These are phyloP conservation scores for Globisporangium spinosum DNA, from an alignment of 352 stramenopile species.

Conservation along the genomic window DNA sequence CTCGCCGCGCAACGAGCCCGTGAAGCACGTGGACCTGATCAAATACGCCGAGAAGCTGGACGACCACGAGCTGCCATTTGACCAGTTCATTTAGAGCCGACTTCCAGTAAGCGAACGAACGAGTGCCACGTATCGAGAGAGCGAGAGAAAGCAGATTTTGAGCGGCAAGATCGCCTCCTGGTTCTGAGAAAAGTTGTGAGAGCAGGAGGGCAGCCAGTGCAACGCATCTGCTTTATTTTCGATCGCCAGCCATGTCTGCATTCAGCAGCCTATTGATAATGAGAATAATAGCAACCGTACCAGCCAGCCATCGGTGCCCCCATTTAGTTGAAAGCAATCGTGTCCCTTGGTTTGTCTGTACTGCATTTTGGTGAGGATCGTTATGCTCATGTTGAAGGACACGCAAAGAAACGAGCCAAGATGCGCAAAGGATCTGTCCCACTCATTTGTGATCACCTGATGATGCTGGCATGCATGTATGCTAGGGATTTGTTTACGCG, in stretches of 20 bases:
- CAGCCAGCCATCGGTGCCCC: not conserved
- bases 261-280: not conserved
- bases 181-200: not conserved
- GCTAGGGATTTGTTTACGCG: not conserved
- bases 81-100: slow-evolving; percentile 52
- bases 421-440: not conserved
- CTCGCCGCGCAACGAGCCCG: slow-evolving; percentile 67
- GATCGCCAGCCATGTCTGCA: not conserved
- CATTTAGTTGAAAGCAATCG: slow-evolving; percentile 2
- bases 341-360: not conserved
- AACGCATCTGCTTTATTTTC: not conserved
- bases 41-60: slow-evolving; percentile 83
- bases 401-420: not conserved
- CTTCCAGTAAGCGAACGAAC: not conserved
- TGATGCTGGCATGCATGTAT: not conserved
- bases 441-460: not conserved
- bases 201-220: not conserved
- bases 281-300: not conserved
- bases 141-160: slow-evolving; percentile 1
- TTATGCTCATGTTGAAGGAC: not conserved
- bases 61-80: slow-evolving; percentile 50
- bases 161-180: not conserved
- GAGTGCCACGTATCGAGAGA: not conserved
- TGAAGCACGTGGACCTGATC: slow-evolving; percentile 80
- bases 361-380: not conserved